Conservation (phyloP, 257 asterid genomes). For the Paulownia fortunei region DNA sequence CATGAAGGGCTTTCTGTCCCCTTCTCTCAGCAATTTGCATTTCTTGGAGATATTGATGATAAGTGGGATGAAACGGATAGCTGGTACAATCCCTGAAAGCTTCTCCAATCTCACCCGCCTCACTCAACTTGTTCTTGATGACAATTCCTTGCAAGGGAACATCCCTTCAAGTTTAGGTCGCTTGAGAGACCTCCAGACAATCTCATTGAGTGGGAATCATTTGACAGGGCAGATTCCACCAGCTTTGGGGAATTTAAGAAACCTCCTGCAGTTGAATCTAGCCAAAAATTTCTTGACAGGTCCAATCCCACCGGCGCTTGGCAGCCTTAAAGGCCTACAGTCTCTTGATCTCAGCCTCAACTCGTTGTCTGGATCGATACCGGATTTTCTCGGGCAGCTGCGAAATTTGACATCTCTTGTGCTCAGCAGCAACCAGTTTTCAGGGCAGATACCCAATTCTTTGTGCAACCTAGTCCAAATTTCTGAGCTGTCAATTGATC, state of each 20-base stretch:
- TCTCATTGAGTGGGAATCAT: constrained; percentile 69
- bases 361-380: constrained; percentile 65
- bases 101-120: constrained; percentile 65
- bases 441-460: constrained; percentile 71
- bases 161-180: constrained; percentile 62
- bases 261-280: constrained; percentile 60
- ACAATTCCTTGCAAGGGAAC: constrained; percentile 63
- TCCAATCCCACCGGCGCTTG: constrained; percentile 51
- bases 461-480: constrained; percentile 51
- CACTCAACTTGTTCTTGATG: constrained; percentile 77
- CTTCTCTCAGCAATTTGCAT: constrained; percentile 59
- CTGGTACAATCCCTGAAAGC: constrained; percentile 60
- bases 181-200: constrained; percentile 54
- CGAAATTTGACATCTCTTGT: constrained; percentile 64
- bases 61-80: constrained; percentile 76
- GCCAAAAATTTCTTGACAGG: constrained; percentile 60
- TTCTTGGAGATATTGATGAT: constrained; percentile 70
- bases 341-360: constrained; percentile 77
- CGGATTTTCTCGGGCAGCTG: constrained; percentile 63
- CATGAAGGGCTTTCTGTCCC: constrained; percentile 80
- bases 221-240: constrained; percentile 70
- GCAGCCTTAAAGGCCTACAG: constrained; percentile 46
- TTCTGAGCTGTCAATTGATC: constrained; percentile 75
- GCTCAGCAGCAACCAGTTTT: constrained; percentile 62
- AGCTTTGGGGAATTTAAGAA: constrained; percentile 55